Conservation (phyloP, 2,329 filamentous ascomycete genomes). For the Penicillium brevicompactum region DNA sequence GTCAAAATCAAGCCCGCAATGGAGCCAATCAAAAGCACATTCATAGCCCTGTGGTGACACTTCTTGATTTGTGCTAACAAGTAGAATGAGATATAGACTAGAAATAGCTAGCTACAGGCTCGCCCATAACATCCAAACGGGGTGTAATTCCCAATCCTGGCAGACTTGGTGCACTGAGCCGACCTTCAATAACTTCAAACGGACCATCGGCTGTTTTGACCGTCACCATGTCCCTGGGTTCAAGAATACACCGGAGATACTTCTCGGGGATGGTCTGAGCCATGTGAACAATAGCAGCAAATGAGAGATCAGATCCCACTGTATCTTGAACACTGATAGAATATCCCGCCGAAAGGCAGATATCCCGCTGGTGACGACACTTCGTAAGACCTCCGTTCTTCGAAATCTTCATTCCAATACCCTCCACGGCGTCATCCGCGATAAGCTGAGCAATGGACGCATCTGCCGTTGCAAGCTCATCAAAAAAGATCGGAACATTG, state of each 20-base stretch:
- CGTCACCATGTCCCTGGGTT: neutral
- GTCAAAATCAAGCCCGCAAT: too few relatives aligned
- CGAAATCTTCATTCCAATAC: constrained; percentile 28
- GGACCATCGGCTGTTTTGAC: neutral
- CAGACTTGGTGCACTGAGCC: neutral
- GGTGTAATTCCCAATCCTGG: neutral
- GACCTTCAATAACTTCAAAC: neutral
- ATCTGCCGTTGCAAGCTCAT: constrained; percentile 24
- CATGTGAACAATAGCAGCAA: constrained; percentile 28
- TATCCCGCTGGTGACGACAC: constrained; percentile 24
- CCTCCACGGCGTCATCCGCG: constrained; percentile 28
- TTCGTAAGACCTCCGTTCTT: constrained; percentile 20
- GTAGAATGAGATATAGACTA: neutral
- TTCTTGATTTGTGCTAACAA: too few relatives aligned
- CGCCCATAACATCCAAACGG: neutral
- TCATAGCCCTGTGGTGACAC: too few relatives aligned
- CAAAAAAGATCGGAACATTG: constrained; percentile 25
- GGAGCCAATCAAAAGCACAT: too few relatives aligned
- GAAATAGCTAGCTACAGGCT: neutral
- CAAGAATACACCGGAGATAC: constrained; percentile 1
- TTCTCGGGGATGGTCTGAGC: constrained; percentile 20
- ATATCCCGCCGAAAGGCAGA: constrained; percentile 24
- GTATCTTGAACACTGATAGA: constrained; percentile 28
- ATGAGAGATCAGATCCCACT: constrained; percentile 27
- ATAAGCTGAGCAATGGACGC: constrained; percentile 20